Base-by-base conservation (phyloP, 1,284 basidiomycete species). In the Sanghuangporus weigelae region DNA sequence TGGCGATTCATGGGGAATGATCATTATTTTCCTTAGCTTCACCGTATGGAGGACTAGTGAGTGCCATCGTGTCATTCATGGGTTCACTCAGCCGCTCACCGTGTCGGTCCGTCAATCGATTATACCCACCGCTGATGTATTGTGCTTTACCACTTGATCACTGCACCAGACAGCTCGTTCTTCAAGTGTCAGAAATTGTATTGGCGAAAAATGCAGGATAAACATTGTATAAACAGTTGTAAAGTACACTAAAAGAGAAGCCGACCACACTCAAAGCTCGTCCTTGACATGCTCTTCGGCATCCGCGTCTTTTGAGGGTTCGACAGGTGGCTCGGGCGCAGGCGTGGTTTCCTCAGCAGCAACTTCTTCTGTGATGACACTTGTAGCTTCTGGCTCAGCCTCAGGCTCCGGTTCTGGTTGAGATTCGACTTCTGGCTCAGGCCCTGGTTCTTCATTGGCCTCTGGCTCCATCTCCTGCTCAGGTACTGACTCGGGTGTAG, bases 261-360 rank as follows among this genome's bases (percentile, higher is more conserved):
- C 2, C 40, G 21, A 36, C 26, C 10, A 23, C 14, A 35, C 5
- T 46, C 60, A 66, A 8, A 66, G 57, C 46, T 66, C 65, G 36
- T 66, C 65, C 46, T 66, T 66, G 19, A 59, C 35, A 46, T 55
- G 65, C 19, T 53, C 59, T 8, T 61, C 57, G 5, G 19, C n/a
- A n/a, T 38, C 44, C 2, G 57, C n/a, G 19, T 61, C 49, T 8
- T 12, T 35, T 38, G 60, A 50, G 6, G 60, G 44, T 14, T 59
- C 64, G 23, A n/a, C 46, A 10, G 10, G 23, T 2, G 55, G 38
- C 55, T 59, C 60, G 4, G 38, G 38, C 14, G 55, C 48, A 6
- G 40, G 26, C 38, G 36, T 50, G 5, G 5, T n/a, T 19, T 14
- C 44, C 12, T 46, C 44, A 19, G 21, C 44, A 5, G 16, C 12